Percentiles rank a stretch among this genome's conserved stretches.
Conservation (phyloP, 2,329 filamentous ascomycete species). For the Fusarium veterinarium region DNA sequence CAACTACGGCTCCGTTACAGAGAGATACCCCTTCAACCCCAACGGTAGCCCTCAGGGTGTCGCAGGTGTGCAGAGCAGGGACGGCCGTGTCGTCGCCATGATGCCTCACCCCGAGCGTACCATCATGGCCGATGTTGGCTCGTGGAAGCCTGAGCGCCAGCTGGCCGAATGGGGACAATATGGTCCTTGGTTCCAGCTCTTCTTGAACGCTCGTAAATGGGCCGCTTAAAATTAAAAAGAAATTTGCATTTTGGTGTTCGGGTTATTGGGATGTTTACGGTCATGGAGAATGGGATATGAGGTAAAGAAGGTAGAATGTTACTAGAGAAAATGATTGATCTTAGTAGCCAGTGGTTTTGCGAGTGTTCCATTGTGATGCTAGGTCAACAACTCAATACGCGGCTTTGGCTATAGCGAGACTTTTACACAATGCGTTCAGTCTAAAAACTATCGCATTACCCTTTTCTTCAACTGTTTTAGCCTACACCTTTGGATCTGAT, state of each 20-base stretch:
- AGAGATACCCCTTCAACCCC: conserved; percentile 86
- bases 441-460: no score
- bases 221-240: conserved; percentile 66
- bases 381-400: background rate
- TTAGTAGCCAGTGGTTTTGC: background rate
- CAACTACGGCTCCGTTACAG: conserved; percentile 78
- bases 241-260: conserved; percentile 29
- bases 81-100: conserved; percentile 85
- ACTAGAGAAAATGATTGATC: conserved; percentile 13
- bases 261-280: conserved; percentile 20
- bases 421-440: background rate
- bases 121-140: conserved; percentile 80
- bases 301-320: conserved; percentile 10
- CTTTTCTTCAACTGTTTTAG: no score
- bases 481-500: no score
- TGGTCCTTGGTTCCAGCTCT: conserved; percentile 87
- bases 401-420: background rate
- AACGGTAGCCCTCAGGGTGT: conserved; percentile 88
- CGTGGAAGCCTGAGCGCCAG: conserved; percentile 73
- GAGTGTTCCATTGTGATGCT: background rate
- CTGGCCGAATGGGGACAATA: conserved; percentile 79
- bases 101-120: conserved; percentile 97
- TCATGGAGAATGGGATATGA: conserved; percentile 12
- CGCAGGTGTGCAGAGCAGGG: conserved; percentile 79
- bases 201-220: conserved; percentile 89